A percentile compares a stretch with the other conserved stretches of the same genome.
These are phyloP conservation scores for Penicillium arizonense DNA, from an alignment of 495 filamentous ascomycete species.

Conservation along the genomic window DNA sequence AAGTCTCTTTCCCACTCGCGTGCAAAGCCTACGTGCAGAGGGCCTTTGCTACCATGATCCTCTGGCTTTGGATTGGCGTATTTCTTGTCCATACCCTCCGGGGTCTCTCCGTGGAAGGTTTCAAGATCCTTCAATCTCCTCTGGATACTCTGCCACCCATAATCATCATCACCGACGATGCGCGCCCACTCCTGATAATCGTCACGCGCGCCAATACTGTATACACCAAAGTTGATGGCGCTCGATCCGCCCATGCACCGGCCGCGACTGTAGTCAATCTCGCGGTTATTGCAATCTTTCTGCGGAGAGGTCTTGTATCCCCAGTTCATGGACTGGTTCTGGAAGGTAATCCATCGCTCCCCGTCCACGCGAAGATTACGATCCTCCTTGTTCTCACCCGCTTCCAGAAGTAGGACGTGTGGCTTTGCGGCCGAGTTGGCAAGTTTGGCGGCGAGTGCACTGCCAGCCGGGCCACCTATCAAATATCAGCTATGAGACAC, in stretches of 20 bases:
- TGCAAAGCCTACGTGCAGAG: constrained; percentile 44
- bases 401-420: constrained; percentile 51
- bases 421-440: constrained; percentile 42
- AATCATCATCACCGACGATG: constrained; percentile 35
- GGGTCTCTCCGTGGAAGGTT: constrained; percentile 45
- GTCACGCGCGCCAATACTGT: constrained; percentile 47
- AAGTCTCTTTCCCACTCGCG: constrained; percentile 46
- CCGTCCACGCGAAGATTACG: constrained; percentile 42
- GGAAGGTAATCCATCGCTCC: constrained; percentile 46
- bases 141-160: constrained; percentile 42
- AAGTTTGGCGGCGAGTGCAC: constrained; percentile 41
- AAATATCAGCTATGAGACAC: neutral
- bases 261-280: constrained; percentile 54
- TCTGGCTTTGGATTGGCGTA: constrained; percentile 20
- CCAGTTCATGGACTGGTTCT: constrained; percentile 49
- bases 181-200: constrained; percentile 57
- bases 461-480: constrained; percentile 52
- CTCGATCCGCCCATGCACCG: constrained; percentile 56
- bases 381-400: constrained; percentile 48
- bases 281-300: constrained; percentile 37
- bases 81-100: constrained; percentile 31
- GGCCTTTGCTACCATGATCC: constrained; percentile 48
- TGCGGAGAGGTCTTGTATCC: constrained; percentile 56
- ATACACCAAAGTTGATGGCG: constrained; percentile 60
- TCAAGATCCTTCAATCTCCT: constrained; percentile 47